These are phyloP conservation scores for Beauveria sp. DNA, from an alignment of 2,329 filamentous ascomycete species.

Conservation along the genomic window DNA sequence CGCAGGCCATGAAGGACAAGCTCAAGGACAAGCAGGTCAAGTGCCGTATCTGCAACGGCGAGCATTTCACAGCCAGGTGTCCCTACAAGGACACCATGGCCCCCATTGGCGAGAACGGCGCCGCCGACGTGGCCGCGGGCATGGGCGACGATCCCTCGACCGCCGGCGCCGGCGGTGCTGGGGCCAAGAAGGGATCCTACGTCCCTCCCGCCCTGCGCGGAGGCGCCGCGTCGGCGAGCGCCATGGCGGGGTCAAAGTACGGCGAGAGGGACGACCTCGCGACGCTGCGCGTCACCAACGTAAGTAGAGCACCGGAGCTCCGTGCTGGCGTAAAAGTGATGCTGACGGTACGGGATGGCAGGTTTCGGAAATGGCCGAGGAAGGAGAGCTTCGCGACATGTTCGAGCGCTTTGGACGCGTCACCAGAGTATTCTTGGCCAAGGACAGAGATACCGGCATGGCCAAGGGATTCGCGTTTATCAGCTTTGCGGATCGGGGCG, in stretches of 20 bases:
- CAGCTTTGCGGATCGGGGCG: conserved; percentile 82
- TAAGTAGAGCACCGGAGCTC: conserved; percentile 40
- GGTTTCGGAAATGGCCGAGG: conserved; percentile 96
- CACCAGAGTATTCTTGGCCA: conserved; percentile 94
- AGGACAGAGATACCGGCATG: conserved; percentile 90
- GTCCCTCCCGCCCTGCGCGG: conserved; percentile 90
- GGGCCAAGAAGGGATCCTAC: conserved; percentile 71
- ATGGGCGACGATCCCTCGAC: conserved; percentile 41
- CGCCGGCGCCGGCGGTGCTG: conserved; percentile 39
- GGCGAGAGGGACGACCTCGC: conserved; percentile 91
- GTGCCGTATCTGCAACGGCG: conserved; percentile 96
- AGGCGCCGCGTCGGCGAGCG: conserved; percentile 45
- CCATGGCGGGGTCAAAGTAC: conserved; percentile 74
- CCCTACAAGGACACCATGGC: conserved; percentile 99
- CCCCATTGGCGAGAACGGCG: conserved; percentile 58
- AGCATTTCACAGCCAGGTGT: conserved; percentile 98
- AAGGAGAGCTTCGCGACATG: conserved; percentile 90
- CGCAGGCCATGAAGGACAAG: conserved; percentile 68
- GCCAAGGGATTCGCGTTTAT: conserved; percentile 99
- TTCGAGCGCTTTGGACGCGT: conserved; percentile 97
- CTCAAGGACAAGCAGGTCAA: conserved; percentile 99
- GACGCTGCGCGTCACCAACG: conserved; percentile 95
- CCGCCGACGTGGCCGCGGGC: conserved; percentile 47
- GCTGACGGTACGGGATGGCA: conserved; percentile 31
- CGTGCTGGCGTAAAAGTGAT: background rate